Base-by-base conservation (phyloP, 805 yeast genomes). In the Yamadazyma ubonensis region DNA sequence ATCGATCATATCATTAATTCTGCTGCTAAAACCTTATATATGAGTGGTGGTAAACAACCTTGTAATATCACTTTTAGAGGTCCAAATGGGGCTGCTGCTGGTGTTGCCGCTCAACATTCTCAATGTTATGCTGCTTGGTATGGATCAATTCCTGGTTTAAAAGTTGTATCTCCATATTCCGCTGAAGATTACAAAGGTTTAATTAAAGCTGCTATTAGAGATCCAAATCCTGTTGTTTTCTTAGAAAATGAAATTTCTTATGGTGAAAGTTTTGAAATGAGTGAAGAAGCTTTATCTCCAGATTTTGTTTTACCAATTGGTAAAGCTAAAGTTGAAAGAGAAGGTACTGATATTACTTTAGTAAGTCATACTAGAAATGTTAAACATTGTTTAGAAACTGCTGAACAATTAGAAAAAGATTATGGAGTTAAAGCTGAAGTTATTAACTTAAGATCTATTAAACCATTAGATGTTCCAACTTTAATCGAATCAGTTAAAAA, bases 31-130 rank as follows among this genome's bases (percentile, higher is more conserved):
- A 93, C 99, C 36, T 88, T 81, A 70, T 93, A 93, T 76, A 93
- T 93, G 99, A 87, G 96, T 49, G 99, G 99, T 66, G 99, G 99
- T 76, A 86, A 82, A 49, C 96, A 90, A 71, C 91, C 91, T 48
- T 90, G 97, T 76, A 90, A 87, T 71, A 87, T 91, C 61, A 90
- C 96, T 40, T 93, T 93, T 78, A 84, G 99, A 73, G 99, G 99
- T 59, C 98, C 99, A 47, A 93, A 93, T 69, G 99, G 99, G 70
- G 96, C 99, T 36, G 96, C 99, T 54, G 97, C 97, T 36, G 98
- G 98, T 79, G 99, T 93, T 54, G 99, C 80, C 56, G 99, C 99
- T 44, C 99, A 93, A 73, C 99, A 93, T 73, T 93, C 99, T 19
- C 99, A 93, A 73, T 95, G 89, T 72, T 93, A 81, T 67, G 77